A percentile compares a stretch with the other conserved stretches of the same genome.
These are phyloP conservation scores for Pseudognaphalium luteoalbum DNA, from an alignment of 129 eudicot genomes.

Conservation along the genomic window DNA sequence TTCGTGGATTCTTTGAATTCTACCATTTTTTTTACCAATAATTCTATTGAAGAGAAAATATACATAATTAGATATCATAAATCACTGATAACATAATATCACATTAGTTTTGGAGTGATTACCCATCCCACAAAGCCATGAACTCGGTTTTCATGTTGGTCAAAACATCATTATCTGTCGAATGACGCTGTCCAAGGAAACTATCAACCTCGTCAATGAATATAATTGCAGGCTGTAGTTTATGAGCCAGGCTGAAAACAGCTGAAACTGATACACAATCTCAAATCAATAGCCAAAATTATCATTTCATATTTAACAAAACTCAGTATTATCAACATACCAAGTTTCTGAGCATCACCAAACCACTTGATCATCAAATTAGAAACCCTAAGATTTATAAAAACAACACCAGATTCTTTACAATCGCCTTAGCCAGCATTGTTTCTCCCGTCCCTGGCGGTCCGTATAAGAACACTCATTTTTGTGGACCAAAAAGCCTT, in stretches of 20 bases:
- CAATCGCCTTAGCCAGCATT: constrained; percentile 71
- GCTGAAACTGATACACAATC: constrained; percentile 54
- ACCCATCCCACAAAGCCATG: constrained; percentile 79
- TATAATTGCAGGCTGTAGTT: constrained; percentile 68
- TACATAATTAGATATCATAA: no score
- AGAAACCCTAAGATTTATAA: constrained; percentile 62
- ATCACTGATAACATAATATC: no score
- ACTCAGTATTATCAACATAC: constrained; percentile 29
- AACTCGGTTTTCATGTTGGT: constrained; percentile 73
- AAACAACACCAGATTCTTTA: constrained; percentile 71
- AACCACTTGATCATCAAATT: constrained; percentile 81
- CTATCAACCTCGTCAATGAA: constrained; percentile 72
- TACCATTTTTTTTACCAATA: no score
- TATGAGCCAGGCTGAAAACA: constrained; percentile 67
- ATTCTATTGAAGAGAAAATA: no score
- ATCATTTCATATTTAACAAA: background rate
- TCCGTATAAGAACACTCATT: constrained; percentile 65
- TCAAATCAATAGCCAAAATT: constrained; percentile 11
- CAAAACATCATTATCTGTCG: constrained; percentile 56
- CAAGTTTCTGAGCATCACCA: constrained; percentile 75
- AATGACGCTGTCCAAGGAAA: constrained; percentile 67
- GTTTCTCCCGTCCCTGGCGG: constrained; percentile 76
- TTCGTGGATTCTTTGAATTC: no score
- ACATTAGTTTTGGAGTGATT: no score
- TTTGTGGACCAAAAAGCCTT: constrained; percentile 62